Conservation (phyloP, 2,329 filamentous ascomycete species). For the Penicillium aurantiogriseum region DNA sequence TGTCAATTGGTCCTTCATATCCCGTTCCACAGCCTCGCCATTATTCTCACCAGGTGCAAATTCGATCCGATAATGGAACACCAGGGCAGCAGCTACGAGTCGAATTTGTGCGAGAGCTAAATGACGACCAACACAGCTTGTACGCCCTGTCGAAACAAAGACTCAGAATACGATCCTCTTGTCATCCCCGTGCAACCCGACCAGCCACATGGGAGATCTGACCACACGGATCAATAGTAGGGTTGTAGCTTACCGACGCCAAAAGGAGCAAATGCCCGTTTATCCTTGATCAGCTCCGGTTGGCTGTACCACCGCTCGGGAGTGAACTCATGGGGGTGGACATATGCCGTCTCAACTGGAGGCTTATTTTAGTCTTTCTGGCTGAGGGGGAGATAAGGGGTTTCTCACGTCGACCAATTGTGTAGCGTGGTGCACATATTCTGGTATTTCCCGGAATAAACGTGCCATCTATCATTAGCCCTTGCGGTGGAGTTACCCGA, state of each 20-base stretch:
- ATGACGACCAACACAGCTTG: slow-evolving; percentile 7
- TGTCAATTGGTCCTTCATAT: slow-evolving; percentile 9
- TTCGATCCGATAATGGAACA: neutral
- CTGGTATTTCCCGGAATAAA: slow-evolving; percentile 2
- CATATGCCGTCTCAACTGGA: slow-evolving; percentile 32
- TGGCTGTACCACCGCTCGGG: slow-evolving; percentile 33
- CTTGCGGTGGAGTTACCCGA: neutral
- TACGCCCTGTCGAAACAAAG: neutral
- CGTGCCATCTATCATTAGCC: neutral
- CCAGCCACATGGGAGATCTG: neutral
- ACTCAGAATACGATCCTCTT: neutral
- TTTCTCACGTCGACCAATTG: slow-evolving; percentile 1
- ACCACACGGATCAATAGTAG: neutral
- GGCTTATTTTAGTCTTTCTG: neutral
- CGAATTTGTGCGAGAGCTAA: slow-evolving; percentile 7
- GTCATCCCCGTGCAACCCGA: neutral
- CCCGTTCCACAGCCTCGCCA: slow-evolving; percentile 2
- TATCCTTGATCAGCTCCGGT: slow-evolving; percentile 19
- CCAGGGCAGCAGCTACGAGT: neutral
- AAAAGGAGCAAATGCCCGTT: slow-evolving; percentile 20
- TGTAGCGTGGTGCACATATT: slow-evolving; percentile 2
- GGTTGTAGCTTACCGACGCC: slow-evolving; percentile 13
- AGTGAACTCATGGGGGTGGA: slow-evolving; percentile 39
- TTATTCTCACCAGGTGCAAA: slow-evolving; percentile 2
- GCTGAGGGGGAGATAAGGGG: neutral